Base-by-base conservation (phyloP, 2,329 filamentous ascomycete species). In the Pezicula radicicola region DNA sequence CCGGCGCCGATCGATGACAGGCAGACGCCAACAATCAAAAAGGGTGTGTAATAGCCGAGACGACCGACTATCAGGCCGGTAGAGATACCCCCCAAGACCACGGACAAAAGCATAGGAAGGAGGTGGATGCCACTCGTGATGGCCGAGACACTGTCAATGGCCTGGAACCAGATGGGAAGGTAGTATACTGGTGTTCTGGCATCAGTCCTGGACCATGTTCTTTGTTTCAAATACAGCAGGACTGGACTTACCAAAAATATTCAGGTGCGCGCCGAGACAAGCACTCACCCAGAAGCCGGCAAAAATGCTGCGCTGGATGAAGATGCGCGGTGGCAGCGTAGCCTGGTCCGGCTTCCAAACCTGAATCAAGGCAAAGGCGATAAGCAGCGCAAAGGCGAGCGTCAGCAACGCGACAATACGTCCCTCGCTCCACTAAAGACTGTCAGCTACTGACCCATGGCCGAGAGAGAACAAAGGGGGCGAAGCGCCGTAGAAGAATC, bases 131-230 rank as follows among this genome's bases (percentile, higher is more conserved):
- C 74, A 3, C 71, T 73, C 19, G 69, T 63, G 48, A 71, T 66
- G 5, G 74, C 72, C 4, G 66, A 65, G 12, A 63, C 66, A n/a
- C 68, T 67, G 25, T 71, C 67, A 44, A 76, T 68, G 2, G 70
- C 72, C 50, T 77, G 72, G 60, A 76, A 76, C 61, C 75, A 72
- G 53, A 80, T 75, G 45, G 78, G 71, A 46, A 75, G 66, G 41
- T 70, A 70, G 21, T 75, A 72, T 55, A 69, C 73, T 48, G 43
- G 33, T 18, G 16, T 41, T 49, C 41, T 49, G 16, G 33, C 13
- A 44, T 52, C 8, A 51, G 46, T 4, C 49, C 25, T 4, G 18
- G 39, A 16, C 18, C n/a, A 4, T 3, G 6, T 41, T 41, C 18
- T 39, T 16, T n/a, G 37, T 41, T 41, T 41, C n/a, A n/a, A n/a